These are phyloP conservation scores for Gamarada debralockiae DNA, from an alignment of 495 filamentous ascomycete species.

Conservation along the genomic window DNA sequence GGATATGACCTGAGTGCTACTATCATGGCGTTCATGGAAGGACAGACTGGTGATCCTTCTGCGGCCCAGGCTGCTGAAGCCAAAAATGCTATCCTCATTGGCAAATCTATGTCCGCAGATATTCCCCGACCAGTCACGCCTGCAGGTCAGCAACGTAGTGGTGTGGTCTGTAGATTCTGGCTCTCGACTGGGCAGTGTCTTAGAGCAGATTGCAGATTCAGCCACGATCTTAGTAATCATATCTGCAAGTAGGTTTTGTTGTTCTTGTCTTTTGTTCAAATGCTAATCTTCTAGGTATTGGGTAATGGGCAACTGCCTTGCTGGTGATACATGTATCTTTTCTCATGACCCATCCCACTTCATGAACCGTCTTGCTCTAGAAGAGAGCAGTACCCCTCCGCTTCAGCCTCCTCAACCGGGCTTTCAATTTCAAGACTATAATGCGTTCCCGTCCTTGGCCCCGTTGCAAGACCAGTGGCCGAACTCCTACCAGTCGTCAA, in stretches of 20 bases:
- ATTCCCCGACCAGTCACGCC: conserved; percentile 69
- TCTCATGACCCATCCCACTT: conserved; percentile 89
- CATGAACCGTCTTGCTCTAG: conserved; percentile 62
- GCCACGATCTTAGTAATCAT: conserved; percentile 91
- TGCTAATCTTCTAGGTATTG: conserved; percentile 67
- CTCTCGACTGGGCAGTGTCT: conserved; percentile 89
- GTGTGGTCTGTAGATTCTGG: conserved; percentile 94
- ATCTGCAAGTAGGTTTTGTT: conserved; percentile 86
- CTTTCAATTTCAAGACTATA: conserved; percentile 83
- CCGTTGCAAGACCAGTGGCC: conserved; percentile 60
- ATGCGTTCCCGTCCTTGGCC: conserved; percentile 79
- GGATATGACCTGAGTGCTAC: conserved; percentile 91
- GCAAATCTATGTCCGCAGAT: conserved; percentile 79
- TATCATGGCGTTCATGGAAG: conserved; percentile 78
- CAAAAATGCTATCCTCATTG: conserved; percentile 65
- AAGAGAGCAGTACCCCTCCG: conserved; percentile 58
- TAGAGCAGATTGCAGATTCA: conserved; percentile 93
- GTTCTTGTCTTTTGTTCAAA: conserved; percentile 4
- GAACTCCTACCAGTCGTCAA: conserved; percentile 41
- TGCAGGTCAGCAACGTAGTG: conserved; percentile 64
- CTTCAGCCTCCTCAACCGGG: conserved; percentile 50
- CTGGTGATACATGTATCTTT: conserved; percentile 92
- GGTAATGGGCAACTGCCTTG: conserved; percentile 94
- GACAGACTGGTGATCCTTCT: conserved; percentile 39
- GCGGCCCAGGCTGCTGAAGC: conserved; percentile 38